Percentiles rank a stretch among this genome's conserved stretches.
These are phyloP conservation scores for Chrysochromulina parva DNA, from an alignment of 78 protist genomes.

Conservation along the genomic window DNA sequence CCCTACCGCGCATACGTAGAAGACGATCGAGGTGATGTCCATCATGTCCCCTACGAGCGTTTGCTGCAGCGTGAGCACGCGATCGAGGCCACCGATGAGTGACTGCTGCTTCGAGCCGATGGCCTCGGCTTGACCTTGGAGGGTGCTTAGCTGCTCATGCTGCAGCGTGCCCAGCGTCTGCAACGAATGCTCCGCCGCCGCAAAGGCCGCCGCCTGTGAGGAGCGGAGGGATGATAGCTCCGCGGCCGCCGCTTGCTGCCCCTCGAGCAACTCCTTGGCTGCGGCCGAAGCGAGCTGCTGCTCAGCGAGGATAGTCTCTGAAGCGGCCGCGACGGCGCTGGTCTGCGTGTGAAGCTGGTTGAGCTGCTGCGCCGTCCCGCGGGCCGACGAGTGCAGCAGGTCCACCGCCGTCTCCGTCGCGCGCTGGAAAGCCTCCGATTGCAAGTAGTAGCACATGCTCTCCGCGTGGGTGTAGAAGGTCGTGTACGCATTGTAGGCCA, in stretches of 20 bases:
- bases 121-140: neutral
- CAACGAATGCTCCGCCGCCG: too few relatives aligned
- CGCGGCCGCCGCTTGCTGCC: too few relatives aligned
- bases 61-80: neutral
- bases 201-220: too few relatives aligned
- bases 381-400: too few relatives aligned
- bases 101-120: neutral
- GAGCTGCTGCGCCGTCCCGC: neutral
- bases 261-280: too few relatives aligned
- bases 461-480: neutral
- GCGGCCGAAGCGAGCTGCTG: too few relatives aligned
- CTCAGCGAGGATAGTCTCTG: too few relatives aligned
- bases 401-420: neutral
- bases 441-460: conserved; percentile 6
- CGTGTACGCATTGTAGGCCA: neutral
- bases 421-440: neutral
- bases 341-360: neutral
- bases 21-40: neutral
- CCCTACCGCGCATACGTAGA: neutral
- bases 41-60: neutral
- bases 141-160: neutral
- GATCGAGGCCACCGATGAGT: neutral
- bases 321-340: too few relatives aligned
- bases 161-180: too few relatives aligned
- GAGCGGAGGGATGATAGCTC: too few relatives aligned